Evolutionary conservation across 2,329 filamentous ascomycete genomes (phyloP).

Genomic region (Epicoccum sorghinum): DNA sequence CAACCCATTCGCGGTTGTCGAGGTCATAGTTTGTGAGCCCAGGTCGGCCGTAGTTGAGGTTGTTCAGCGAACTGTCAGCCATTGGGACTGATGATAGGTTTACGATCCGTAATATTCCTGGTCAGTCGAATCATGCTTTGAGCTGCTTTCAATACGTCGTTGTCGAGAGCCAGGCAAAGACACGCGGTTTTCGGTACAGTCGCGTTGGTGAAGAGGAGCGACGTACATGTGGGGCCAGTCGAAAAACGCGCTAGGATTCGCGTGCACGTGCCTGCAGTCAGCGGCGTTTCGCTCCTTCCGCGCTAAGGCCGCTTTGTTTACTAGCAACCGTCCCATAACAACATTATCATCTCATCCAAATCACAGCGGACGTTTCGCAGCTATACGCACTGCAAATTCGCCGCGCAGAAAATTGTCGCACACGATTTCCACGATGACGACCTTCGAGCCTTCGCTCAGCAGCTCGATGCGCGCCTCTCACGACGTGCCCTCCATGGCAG

Average conservation of each 20-base stretch:
- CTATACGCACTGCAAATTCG: background rate
- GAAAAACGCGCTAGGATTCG: slow-evolving; percentile 26
- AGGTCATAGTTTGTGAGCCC: slow-evolving; percentile 58
- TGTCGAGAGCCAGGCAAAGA: background rate
- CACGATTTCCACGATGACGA: slow-evolving; percentile 57
- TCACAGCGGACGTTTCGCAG: slow-evolving; percentile 23
- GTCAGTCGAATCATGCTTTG: slow-evolving; percentile 34
- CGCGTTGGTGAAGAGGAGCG: slow-evolving; percentile 9
- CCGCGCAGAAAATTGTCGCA: background rate
- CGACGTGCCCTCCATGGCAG: slow-evolving; percentile 70
- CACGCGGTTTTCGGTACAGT: slow-evolving; percentile 1
- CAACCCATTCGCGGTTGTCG: slow-evolving; percentile 57
- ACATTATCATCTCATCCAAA: slow-evolving; percentile 19
- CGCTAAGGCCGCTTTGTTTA: slow-evolving; percentile 36
- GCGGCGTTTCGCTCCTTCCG: slow-evolving; percentile 6
- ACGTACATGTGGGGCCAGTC: slow-evolving; percentile 16
- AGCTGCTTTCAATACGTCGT: background rate
- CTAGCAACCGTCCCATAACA: slow-evolving; percentile 37
- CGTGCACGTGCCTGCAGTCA: slow-evolving; percentile 35
- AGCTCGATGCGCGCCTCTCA: slow-evolving; percentile 67
- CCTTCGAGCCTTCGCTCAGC: slow-evolving; percentile 73
- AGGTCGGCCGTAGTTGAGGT: slow-evolving; percentile 61
- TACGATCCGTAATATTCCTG: slow-evolving; percentile 16
- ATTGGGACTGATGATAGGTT: slow-evolving; percentile 55
- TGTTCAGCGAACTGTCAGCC: slow-evolving; percentile 59